Conservation (phyloP, 345 rosid genomes). For the Rhodamnia argentea region DNA sequence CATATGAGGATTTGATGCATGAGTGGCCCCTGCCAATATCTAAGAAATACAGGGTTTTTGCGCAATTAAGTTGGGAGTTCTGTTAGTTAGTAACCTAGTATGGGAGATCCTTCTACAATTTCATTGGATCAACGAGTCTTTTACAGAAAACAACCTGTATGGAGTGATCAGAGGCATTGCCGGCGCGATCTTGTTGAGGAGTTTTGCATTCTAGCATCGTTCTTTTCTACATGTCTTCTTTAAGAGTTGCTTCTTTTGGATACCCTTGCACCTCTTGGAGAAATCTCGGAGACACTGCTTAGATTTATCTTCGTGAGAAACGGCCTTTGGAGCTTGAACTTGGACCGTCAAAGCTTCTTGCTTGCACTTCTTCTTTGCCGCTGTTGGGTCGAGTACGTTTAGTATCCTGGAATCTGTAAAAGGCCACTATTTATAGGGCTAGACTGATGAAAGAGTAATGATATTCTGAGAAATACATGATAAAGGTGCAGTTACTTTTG, state of each 20-base stretch:
- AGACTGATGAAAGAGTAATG: neutral
- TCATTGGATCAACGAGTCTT: slow-evolving; percentile 63
- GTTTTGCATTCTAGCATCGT: slow-evolving; percentile 23
- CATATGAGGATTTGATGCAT: neutral
- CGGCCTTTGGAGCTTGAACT: neutral
- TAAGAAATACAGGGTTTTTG: neutral
- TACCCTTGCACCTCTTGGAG: neutral
- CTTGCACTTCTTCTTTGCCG: neutral
- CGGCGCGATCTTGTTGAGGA: slow-evolving; percentile 97
- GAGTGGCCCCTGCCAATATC: neutral
- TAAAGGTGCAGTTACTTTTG: neutral
- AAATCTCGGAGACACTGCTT: neutral
- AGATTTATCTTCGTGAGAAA: neutral
- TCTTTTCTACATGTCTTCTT: neutral
- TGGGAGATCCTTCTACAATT: neutral
- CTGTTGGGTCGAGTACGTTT: neutral
- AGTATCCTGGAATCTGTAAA: neutral
- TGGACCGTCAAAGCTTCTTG: neutral
- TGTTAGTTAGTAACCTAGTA: neutral
- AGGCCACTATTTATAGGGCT: neutral
- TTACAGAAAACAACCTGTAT: slow-evolving; percentile 91
- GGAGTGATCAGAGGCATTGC: slow-evolving; percentile 85
- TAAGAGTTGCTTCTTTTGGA: neutral
- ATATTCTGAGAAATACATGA: neutral
- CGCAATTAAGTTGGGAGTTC: neutral